These are phyloP conservation scores for Didymosphaeria variabile DNA, from an alignment of 2,329 filamentous ascomycete species.

Conservation along the genomic window DNA sequence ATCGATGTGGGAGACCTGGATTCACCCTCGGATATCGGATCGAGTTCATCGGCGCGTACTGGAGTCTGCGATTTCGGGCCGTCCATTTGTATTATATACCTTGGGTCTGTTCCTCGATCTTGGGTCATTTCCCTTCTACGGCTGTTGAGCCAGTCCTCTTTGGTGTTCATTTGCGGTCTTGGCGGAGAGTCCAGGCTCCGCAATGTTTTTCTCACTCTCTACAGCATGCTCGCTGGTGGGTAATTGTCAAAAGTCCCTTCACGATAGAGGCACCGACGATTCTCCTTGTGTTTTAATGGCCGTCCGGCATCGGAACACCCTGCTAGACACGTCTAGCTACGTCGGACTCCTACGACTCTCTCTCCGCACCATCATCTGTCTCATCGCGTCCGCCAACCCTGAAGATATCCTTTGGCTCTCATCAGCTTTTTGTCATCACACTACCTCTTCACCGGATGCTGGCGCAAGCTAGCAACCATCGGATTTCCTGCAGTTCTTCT, in stretches of 20 bases:
- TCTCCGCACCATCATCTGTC: slow-evolving; percentile 7
- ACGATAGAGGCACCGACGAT: slow-evolving; percentile 21
- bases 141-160: slow-evolving; percentile 36
- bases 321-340: slow-evolving; percentile 15
- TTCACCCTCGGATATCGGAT: slow-evolving; percentile 43
- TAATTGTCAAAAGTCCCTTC: slow-evolving; percentile 26
- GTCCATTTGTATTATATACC: slow-evolving; percentile 50
- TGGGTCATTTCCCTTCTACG: slow-evolving; percentile 34
- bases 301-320: slow-evolving; percentile 7
- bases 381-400: slow-evolving; percentile 5
- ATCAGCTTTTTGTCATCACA: slow-evolving; percentile 8
- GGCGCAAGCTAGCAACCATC: slow-evolving; percentile 16
- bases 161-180: slow-evolving; percentile 15
- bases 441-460: not conserved
- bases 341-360: slow-evolving; percentile 11
- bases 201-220: slow-evolving; percentile 17
- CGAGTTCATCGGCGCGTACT: slow-evolving; percentile 42
- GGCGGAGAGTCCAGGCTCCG: slow-evolving; percentile 21
- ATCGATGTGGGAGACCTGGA: slow-evolving; percentile 48
- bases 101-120: slow-evolving; percentile 41
- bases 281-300: slow-evolving; percentile 14
- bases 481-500: slow-evolving; percentile 29
- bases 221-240: slow-evolving; percentile 25
- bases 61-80: slow-evolving; percentile 45
- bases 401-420: slow-evolving; percentile 13